These are phyloP conservation scores for Elaeis oleifera DNA, from an alignment of 202 grass and related monocot species.

Conservation along the genomic window DNA sequence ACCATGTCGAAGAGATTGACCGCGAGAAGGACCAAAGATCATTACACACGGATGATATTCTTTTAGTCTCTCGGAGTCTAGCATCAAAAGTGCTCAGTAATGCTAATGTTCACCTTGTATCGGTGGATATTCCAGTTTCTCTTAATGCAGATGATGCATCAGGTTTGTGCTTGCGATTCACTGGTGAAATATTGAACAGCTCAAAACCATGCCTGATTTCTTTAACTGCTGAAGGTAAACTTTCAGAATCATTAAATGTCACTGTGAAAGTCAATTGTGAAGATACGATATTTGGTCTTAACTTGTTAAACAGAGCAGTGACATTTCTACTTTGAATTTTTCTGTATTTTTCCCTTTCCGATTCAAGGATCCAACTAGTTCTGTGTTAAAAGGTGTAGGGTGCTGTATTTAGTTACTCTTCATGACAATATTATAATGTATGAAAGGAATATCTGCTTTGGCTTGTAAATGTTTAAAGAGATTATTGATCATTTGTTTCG, in stretches of 20 bases:
- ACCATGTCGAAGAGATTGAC: conserved; percentile 57
- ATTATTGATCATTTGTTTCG: no score
- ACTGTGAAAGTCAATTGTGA: conserved; percentile 73
- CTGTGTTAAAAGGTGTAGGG: no score
- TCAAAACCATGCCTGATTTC: conserved; percentile 62
- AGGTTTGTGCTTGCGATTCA: conserved; percentile 75
- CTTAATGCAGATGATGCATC: conserved; percentile 58
- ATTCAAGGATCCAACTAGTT: no score
- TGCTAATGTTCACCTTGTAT: conserved; percentile 60
- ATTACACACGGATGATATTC: conserved; percentile 44
- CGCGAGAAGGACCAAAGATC: conserved; percentile 14
- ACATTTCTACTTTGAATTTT: conserved; percentile 46
- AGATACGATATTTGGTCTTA: conserved; percentile 69
- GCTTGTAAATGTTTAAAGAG: no score
- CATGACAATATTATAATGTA: no score
- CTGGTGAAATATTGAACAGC: conserved; percentile 46
- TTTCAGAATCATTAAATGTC: conserved; percentile 44
- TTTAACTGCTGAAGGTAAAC: conserved; percentile 36
- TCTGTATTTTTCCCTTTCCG: no score
- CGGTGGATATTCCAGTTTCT: conserved; percentile 83
- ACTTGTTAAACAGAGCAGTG: conserved; percentile 64
- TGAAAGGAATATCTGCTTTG: no score
- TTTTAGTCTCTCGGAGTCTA: conserved; percentile 50
- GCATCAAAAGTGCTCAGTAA: conserved; percentile 73
- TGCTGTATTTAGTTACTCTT: no score